Base-by-base conservation (phyloP, 352 stramenopile genomes). In the Phytophthora sansomeana region DNA sequence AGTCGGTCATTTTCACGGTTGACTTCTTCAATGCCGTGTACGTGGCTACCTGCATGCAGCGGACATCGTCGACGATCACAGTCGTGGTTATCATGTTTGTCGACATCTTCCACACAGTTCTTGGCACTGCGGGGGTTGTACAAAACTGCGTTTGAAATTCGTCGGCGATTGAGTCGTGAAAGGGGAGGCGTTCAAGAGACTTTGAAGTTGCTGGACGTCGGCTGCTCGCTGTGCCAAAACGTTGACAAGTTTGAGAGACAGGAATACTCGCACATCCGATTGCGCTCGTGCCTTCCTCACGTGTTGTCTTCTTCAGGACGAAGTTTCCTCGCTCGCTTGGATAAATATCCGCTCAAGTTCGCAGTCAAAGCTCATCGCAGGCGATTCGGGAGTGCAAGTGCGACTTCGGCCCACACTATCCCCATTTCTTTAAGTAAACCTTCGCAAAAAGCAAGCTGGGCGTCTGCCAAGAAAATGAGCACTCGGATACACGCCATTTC, bases 21-120 rank as follows among this genome's bases (percentile, higher is more conserved):
- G 70, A 66, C 28, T 66, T 60, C 21, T 64, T 64, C 19, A 74
- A 74, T 29, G 54, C 58, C 0, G 24, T 74, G 6, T 74, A 67
- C 50, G 24, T 77, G n/a, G 60, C 64, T 5, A 60, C 58, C 1
- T 58, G 56, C 14, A 72, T 72, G 63, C 48, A 72, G 29, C 28
- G 35, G 16, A 17, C 36, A 1, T 54, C 57, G 1, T 58, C 56
- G 6, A 48, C 16, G 1, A 41, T 29, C 11, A 54, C 50, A 8
- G 14, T 63, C 0, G 28, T 56, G 14, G 21, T 7, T 8, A 53
- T 67, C 10, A 38, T 64, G 46, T 0, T 13, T 13, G 4, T 67
- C 28, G 55, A 67, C 29, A 21, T 35, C 0, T 39, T 63, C 4
- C 52, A 67, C 13, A 54, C 28, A 6, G 6, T n/a, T 55, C 4